Base-by-base conservation (phyloP, 2,329 filamentous ascomycete genomes). In the Pseudohalonectria lignicola region DNA sequence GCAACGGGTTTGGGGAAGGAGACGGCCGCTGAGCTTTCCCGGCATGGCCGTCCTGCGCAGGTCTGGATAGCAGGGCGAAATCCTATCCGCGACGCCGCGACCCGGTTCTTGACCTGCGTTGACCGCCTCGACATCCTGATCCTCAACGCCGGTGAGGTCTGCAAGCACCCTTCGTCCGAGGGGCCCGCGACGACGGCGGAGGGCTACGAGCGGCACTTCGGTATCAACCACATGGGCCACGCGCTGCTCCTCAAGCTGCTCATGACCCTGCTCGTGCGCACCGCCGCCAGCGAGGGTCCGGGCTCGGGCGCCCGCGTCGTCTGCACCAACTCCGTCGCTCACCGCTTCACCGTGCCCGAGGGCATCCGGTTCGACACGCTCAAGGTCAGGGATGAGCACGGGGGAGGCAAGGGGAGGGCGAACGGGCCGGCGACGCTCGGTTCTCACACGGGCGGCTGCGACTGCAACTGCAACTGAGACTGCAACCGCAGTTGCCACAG, bases 1-100 rank as follows among this genome's bases (percentile, higher is more conserved):
- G 72, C 66, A 37, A 52, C 57, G n/a, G 69, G 69, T 0, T 56
- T 74, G 1, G 69, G 70, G 17, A 62, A 59, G 41, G 58, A 65
- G 44, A 57, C 59, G 13, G 50, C 67, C 28, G 49, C 63, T 11
- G 56, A 63, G n/a, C 53, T 67, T 5, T 59, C 63, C 15, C 56
- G 56, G 34, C 64, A 69, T 43, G 44, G 40, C 2, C 25, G 26
- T 7, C 53, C 56, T 1, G 43, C 45, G 11, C 45, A 47, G 35
- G 51, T 58, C 38, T 56, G 48, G 47, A 50, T 57, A 21, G 50
- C 46, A 4, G 60, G 47, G 44, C 66, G 48, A 21, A 64, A 58
- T 15, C 52, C 60, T 6, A 53, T 74, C 42, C 56, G 60, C 33
- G 36, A 49, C 4, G 64, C 66, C 1, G 64, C 63, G 1, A 43